These are phyloP conservation scores for Hordeum pubiflorum DNA, from an alignment of 202 grass and related monocot species.

Conservation along the genomic window DNA sequence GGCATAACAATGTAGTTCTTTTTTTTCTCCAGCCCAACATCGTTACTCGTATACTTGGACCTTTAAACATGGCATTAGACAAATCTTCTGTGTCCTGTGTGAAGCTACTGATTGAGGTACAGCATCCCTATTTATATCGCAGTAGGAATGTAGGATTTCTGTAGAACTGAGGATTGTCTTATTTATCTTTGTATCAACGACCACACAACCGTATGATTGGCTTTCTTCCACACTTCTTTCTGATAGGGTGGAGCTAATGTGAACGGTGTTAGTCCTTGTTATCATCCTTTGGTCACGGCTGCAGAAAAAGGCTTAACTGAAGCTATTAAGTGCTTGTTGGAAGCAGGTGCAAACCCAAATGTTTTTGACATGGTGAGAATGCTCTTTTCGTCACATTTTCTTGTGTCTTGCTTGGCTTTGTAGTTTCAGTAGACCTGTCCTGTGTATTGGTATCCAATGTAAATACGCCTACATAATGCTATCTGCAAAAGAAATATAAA, in stretches of 20 bases:
- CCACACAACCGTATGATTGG: neutral
- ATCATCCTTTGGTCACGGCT: conserved; percentile 16
- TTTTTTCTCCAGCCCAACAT: conserved; percentile 6
- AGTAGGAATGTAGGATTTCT: neutral
- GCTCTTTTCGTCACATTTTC: neutral
- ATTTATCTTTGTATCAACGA: neutral
- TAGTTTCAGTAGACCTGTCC: neutral
- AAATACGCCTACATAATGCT: neutral
- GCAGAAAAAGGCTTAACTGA: conserved; percentile 29
- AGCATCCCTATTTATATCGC: neutral
- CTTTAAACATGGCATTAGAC: conserved; percentile 1
- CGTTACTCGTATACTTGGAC: neutral
- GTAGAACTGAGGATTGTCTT: neutral
- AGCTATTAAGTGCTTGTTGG: conserved; percentile 40
- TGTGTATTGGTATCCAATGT: neutral
- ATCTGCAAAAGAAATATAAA: neutral
- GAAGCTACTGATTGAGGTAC: conserved; percentile 28
- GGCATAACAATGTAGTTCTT: neutral
- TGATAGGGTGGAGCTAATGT: conserved; percentile 49
- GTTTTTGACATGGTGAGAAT: conserved; percentile 6
- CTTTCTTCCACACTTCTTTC: neutral
- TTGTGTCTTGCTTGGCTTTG: neutral
- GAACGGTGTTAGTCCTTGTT: neutral
- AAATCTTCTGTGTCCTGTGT: conserved; percentile 18
- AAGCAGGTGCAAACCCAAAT: conserved; percentile 46